phyloP scores from a whole-genome alignment of 495 filamentous ascomycete genomes.

The Aspergillus cavernicola region DNA sequence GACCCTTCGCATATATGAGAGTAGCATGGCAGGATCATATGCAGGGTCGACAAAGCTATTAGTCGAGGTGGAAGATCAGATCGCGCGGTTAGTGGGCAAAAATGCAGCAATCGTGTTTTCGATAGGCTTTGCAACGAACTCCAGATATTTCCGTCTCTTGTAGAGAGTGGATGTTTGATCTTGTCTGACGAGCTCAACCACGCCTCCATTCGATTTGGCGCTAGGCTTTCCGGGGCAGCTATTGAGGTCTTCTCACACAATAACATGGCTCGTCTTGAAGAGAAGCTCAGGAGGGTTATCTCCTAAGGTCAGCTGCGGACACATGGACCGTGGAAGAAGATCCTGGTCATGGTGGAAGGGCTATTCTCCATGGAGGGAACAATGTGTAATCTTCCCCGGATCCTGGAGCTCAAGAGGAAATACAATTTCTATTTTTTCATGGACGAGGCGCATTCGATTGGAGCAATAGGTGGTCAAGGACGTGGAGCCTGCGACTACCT shows the following conservation, averaged over 20 bases:
- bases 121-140: conserved; percentile 89
- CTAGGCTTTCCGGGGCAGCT: conserved; percentile 78
- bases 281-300: conserved; percentile 72
- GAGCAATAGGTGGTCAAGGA: conserved; percentile 74
- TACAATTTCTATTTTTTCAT: conserved; percentile 89
- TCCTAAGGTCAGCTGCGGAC: conserved; percentile 85
- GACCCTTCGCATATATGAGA: conserved; percentile 66
- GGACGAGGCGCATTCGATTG: conserved; percentile 91
- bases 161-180: conserved; percentile 80
- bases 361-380: conserved; percentile 95
- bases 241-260: conserved; percentile 90
- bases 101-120: conserved; percentile 83
- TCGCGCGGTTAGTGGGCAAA: conserved; percentile 83
- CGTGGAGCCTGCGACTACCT: conserved; percentile 92
- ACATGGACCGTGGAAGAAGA: conserved; percentile 92
- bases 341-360: conserved; percentile 84
- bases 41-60: conserved; percentile 73
- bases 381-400: conserved; percentile 79
- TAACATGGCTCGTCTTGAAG: conserved; percentile 75
- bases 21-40: conserved; percentile 70
- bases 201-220: conserved; percentile 84
- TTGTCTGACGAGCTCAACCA: conserved; percentile 91
- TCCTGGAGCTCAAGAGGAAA: conserved; percentile 73
- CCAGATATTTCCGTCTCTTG: conserved; percentile 74
- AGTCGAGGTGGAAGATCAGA: conserved; percentile 72